Percentiles rank a stretch among this genome's conserved stretches.
Conservation (phyloP, 345 rosid species). For the Eutrema heterophyllum region DNA sequence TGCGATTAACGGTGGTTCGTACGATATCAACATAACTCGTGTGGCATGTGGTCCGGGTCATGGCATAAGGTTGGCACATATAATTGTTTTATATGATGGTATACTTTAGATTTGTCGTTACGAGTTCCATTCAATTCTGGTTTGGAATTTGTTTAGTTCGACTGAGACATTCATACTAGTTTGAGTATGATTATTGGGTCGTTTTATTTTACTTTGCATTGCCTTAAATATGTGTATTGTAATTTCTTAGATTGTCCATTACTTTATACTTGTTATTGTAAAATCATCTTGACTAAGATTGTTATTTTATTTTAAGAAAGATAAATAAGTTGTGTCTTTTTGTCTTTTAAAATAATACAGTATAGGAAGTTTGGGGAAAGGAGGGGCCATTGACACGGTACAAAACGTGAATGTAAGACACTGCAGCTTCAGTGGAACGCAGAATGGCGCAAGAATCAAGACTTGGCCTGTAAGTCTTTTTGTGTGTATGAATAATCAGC, state of each 20-base stretch:
- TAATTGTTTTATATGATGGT: background rate
- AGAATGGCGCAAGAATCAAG: constrained; percentile 26
- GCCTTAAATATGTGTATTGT: too few species aligned
- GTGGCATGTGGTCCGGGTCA: constrained; percentile 65
- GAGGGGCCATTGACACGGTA: background rate
- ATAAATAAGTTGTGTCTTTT: too few species aligned
- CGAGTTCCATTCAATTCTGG: too few species aligned
- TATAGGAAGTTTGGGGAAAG: constrained; percentile 22
- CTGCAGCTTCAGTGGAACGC: background rate
- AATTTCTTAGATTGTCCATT: too few species aligned
- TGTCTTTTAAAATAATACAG: background rate
- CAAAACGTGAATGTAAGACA: constrained; percentile 7
- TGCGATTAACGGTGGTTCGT: constrained; percentile 11
- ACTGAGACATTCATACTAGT: too few species aligned
- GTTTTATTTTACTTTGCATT: too few species aligned
- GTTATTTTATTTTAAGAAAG: too few species aligned
- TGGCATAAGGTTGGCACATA: constrained; percentile 44
- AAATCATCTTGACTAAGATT: too few species aligned
- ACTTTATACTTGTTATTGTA: too few species aligned
- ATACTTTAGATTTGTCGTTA: too few species aligned
- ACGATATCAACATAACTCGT: constrained; percentile 29
- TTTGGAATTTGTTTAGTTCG: too few species aligned
- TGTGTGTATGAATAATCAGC: background rate
- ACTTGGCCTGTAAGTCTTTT: constrained; percentile 10
- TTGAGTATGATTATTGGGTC: too few species aligned